These are phyloP conservation scores for Phytophthora rubi DNA, from an alignment of 352 stramenopile species.

Conservation along the genomic window DNA sequence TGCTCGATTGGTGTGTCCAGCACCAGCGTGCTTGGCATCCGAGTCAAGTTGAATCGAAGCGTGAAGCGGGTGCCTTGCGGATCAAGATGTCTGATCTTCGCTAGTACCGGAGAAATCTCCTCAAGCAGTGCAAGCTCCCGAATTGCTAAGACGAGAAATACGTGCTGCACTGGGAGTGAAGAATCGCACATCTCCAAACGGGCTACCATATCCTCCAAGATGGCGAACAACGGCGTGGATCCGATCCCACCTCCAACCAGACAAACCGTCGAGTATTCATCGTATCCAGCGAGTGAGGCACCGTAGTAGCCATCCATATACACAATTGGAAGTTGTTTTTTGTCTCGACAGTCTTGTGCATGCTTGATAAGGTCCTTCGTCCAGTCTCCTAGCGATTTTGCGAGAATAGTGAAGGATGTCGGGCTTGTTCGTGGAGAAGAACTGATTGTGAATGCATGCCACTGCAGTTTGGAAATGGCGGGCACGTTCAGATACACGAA, in stretches of 20 bases:
- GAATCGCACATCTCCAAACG: slow-evolving; percentile 16
- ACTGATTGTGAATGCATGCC: slow-evolving; percentile 69
- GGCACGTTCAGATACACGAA: slow-evolving; percentile 70
- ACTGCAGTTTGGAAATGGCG: slow-evolving; percentile 61
- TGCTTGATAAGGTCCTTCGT: slow-evolving; percentile 50
- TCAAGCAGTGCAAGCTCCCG: slow-evolving; percentile 47
- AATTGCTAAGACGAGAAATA: slow-evolving; percentile 53
- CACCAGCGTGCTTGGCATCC: slow-evolving; percentile 19
- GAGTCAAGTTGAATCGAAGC: slow-evolving; percentile 45
- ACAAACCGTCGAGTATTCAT: slow-evolving; percentile 51
- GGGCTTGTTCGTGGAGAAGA: slow-evolving; percentile 47
- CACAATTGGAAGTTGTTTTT: slow-evolving; percentile 37
- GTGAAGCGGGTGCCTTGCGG: slow-evolving; percentile 26
- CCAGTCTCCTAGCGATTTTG: slow-evolving; percentile 61
- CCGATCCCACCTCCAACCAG: slow-evolving; percentile 60
- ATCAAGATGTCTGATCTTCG: slow-evolving; percentile 38
- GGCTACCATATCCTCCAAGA: slow-evolving; percentile 57
- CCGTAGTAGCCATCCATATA: slow-evolving; percentile 71
- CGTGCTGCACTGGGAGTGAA: slow-evolving; percentile 26
- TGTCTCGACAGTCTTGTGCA: slow-evolving; percentile 36
- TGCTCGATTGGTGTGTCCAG: slow-evolving; percentile 41
- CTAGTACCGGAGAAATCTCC: slow-evolving; percentile 48
- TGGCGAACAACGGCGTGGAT: slow-evolving; percentile 57
- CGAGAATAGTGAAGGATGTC: slow-evolving; percentile 51
- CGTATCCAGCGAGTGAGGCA: slow-evolving; percentile 47